Conservation (phyloP, 768 basidiomycete genomes). For the Leccinum ochraceum region DNA sequence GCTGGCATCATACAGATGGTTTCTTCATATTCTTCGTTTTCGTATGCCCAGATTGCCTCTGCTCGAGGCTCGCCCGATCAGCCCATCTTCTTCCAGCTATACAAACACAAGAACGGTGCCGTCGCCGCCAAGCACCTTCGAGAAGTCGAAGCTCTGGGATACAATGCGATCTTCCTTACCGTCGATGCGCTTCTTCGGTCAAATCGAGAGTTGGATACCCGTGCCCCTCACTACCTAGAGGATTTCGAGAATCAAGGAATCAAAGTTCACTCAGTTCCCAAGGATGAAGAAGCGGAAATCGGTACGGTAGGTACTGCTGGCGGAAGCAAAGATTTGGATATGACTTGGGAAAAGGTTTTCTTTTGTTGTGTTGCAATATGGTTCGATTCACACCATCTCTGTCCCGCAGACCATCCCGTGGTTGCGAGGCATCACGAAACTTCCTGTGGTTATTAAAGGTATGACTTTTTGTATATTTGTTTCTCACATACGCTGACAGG, state of each 20-base stretch:
- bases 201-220: slow-evolving; percentile 76
- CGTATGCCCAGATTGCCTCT: slow-evolving; percentile 59
- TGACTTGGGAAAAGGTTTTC: slow-evolving; percentile 72
- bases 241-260: slow-evolving; percentile 49
- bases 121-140: slow-evolving; percentile 68
- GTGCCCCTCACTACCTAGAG: slow-evolving; percentile 56
- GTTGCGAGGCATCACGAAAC: slow-evolving; percentile 63
- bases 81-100: slow-evolving; percentile 79
- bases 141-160: slow-evolving; percentile 72
- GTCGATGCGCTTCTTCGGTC: slow-evolving; percentile 86
- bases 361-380: not conserved
- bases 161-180: slow-evolving; percentile 87
- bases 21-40: slow-evolving; percentile 73
- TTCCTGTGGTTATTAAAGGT: slow-evolving; percentile 80
- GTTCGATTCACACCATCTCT: not conserved
- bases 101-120: slow-evolving; percentile 72
- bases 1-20: slow-evolving; percentile 84
- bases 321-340: slow-evolving; percentile 66
- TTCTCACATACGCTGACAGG: slow-evolving; percentile 10
- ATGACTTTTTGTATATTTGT: not conserved
- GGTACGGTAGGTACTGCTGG: slow-evolving; percentile 64
- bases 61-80: slow-evolving; percentile 55
- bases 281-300: slow-evolving; percentile 36
- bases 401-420: slow-evolving; percentile 67
- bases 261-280: slow-evolving; percentile 17